Evolutionary conservation across 305 asterid genomes (phyloP), one percentile per base, ranked within the genome.

Genomic region (Rubia occidens): DNA sequence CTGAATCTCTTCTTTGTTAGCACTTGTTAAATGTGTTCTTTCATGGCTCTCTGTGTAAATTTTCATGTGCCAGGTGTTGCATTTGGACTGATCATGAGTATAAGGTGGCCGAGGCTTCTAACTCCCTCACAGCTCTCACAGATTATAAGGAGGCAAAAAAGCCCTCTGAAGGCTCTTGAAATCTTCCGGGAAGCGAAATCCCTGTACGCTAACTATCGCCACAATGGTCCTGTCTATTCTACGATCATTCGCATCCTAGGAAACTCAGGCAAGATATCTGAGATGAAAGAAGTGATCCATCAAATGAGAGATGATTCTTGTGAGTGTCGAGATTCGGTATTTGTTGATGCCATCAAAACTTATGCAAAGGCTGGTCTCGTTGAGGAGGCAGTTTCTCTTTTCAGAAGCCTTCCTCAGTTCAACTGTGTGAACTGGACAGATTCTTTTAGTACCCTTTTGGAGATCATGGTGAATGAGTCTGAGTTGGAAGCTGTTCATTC

Each of bases 241-340:
- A 73, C 89, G 18, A 83, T 89, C 86, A 85, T 87, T 72, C 76
- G 77, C 47, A 77, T 85, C 70, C 83, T 89, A 20, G 86, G 85
- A 20, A 82, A 75, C 77, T 82, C 89, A 1, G 92, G 90, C 7
- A 81, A 77, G 65, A 59, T 82, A 26, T 10, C 79, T 40, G 95
- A 86, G 76, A 87, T 87, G 92, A 86, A 85, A 77, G 79, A 84
- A 69, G 70, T 86, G 39, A 72, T 89, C 53, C 54, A 62, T 40
- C 83, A 55, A 47, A 93, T 88, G 95, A 93, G 80, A 80, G 80
- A 80, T 8, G 97, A 93, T 69, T 87, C 96, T 0, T 93, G 97
- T 39, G 80, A 85, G 79, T 87, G 95, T 76, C 78, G 77, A 72
- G 98, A 88, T 73, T 79, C 91, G 29, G 72, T 87, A 61, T 81